Conservation (phyloP, 768 basidiomycete species). For the Clavulina sp. region DNA sequence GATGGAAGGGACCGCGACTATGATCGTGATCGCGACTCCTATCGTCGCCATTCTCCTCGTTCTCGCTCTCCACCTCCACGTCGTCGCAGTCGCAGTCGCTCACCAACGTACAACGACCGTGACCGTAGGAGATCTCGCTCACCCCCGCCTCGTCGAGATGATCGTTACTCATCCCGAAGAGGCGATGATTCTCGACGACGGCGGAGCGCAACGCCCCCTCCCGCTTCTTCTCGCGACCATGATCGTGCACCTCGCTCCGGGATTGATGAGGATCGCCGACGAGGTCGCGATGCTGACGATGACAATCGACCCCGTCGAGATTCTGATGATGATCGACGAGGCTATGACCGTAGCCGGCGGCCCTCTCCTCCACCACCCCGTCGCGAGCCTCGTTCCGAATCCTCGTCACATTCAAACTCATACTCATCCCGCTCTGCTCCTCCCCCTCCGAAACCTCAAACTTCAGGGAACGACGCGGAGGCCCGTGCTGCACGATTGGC, state of each 20-base stretch:
- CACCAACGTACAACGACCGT: conserved; percentile 13
- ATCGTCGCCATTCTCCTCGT: conserved; percentile 17
- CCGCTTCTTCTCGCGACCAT: background rate
- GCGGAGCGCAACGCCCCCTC: background rate
- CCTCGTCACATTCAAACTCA: background rate
- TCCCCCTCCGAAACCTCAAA: conserved; percentile 26
- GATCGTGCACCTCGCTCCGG: background rate
- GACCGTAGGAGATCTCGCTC: conserved; percentile 31
- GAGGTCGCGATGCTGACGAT: no score
- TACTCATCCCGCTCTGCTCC: background rate
- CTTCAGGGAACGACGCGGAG: conserved; percentile 16
- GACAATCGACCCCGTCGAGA: no score
- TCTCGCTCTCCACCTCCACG: conserved; percentile 28
- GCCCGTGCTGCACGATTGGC: conserved; percentile 77
- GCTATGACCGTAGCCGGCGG: background rate
- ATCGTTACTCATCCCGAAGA: conserved; percentile 4
- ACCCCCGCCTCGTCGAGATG: conserved; percentile 16
- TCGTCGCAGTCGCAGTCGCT: background rate
- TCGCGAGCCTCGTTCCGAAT: background rate
- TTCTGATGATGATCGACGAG: background rate
- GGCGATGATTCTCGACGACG: background rate
- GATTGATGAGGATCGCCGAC: no score
- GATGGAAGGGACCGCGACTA: background rate
- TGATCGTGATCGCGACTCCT: conserved; percentile 10
- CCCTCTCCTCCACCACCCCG: no score